These are phyloP conservation scores for Saccharum hybrid DNA, from an alignment of 202 grass and related monocot species.

Conservation along the genomic window DNA sequence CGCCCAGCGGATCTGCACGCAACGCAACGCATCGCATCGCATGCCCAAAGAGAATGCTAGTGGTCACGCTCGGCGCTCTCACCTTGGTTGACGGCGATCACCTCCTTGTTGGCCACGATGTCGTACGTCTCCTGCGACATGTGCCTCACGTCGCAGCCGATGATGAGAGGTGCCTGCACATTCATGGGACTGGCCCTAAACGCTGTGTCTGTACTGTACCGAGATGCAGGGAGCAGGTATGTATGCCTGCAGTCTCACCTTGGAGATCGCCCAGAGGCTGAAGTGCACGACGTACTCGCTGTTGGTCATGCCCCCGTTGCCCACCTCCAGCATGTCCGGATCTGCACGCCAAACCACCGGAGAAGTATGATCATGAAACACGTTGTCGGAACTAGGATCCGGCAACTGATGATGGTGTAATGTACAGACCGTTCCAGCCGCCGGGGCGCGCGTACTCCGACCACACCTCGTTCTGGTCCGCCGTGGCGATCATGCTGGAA, in stretches of 20 bases:
- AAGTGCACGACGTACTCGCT: slow-evolving; percentile 86
- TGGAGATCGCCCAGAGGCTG: slow-evolving; percentile 90
- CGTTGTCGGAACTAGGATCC: too few species aligned
- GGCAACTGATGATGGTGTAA: too few species aligned
- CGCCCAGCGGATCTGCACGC: slow-evolving; percentile 61
- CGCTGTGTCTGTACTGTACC: not conserved
- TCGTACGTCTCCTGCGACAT: slow-evolving; percentile 69
- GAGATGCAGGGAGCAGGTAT: not conserved
- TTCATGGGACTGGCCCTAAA: not conserved
- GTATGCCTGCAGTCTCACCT: slow-evolving; percentile 37
- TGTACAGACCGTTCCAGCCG: slow-evolving; percentile 76
- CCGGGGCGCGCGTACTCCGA: slow-evolving; percentile 80
- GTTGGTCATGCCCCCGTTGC: slow-evolving; percentile 83
- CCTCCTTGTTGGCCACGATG: slow-evolving; percentile 85
- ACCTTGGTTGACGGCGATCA: slow-evolving; percentile 96
- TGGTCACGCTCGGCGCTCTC: not conserved
- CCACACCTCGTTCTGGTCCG: slow-evolving; percentile 93
- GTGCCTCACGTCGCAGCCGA: slow-evolving; percentile 86
- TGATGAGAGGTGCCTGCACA: slow-evolving; percentile 82
- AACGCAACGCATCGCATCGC: too few species aligned
- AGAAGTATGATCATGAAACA: too few species aligned
- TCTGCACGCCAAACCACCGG: slow-evolving; percentile 42
- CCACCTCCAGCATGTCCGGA: slow-evolving; percentile 96
- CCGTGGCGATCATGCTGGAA: slow-evolving; percentile 73
- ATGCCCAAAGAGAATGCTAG: not conserved